Evolutionary conservation across 768 basidiomycete genomes (phyloP).

Genomic region (Gautieria morchelliformis): DNA sequence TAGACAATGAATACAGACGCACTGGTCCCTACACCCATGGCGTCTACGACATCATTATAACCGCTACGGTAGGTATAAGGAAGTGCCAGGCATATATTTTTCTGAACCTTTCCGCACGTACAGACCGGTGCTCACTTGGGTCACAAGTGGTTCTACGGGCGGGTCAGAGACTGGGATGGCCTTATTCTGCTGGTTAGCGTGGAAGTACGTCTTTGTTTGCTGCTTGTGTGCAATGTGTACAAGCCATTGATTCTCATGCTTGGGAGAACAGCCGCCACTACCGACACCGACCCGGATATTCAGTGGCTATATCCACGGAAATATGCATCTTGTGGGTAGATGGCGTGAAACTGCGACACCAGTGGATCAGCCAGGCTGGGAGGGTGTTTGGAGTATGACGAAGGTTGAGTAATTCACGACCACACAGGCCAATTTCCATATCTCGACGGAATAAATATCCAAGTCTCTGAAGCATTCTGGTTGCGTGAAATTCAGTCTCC

Average conservation of each 20-base stretch:
- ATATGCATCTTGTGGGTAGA: too few relatives aligned
- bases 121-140: background rate
- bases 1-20: background rate
- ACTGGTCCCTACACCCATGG: slow-evolving; percentile 32
- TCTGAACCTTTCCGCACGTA: background rate
- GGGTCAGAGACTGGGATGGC: too few relatives aligned
- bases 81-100: background rate
- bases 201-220: too few relatives aligned
- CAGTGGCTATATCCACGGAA: too few relatives aligned
- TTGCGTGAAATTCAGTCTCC: too few relatives aligned
- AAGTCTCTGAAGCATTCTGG: too few relatives aligned
- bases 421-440: background rate
- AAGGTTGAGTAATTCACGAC: background rate
- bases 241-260: background rate
- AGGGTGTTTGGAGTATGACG: too few relatives aligned
- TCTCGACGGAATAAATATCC: too few relatives aligned
- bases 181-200: too few relatives aligned
- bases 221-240: slow-evolving; percentile 12
- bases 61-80: slow-evolving; percentile 36
- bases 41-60: slow-evolving; percentile 50
- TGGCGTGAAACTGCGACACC: too few relatives aligned
- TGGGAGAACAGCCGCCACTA: too few relatives aligned
- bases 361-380: too few relatives aligned
- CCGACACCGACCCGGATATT: background rate
- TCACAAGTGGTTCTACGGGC: slow-evolving; percentile 23